Base-by-base conservation (phyloP, 2,329 filamentous ascomycete genomes). In the Exophiala lecanii-corni region DNA sequence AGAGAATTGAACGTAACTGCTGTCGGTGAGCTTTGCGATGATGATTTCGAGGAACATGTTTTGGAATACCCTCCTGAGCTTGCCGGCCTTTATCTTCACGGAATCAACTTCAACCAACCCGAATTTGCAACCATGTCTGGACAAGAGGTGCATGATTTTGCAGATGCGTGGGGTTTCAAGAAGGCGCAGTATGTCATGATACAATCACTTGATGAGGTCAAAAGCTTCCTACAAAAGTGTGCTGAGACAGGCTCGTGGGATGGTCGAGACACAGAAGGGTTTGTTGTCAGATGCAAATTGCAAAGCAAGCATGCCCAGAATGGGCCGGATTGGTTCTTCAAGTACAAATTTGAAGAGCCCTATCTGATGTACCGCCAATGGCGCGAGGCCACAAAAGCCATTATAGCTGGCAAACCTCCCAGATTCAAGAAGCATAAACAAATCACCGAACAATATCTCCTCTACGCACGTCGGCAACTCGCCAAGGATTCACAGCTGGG, bases 341-440 rank as follows among this genome's bases (percentile, higher is more conserved):
- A 98, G 67, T 98, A 89, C 78, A 98, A 98, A 69, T 98, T 98
- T 48, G 92, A 98, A 60, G 92, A 98, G 68, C 92, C 92, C 1
- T 98, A 98, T 62, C 71, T 98, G 48, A 94, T 98, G 88, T 98
- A 97, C 67, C 82, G 92, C 17, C 92, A 98, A 69, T 98, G 92
- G 92, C 82, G 92, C 50, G 92, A 98, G 68, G 94, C 86, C 62
- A 98, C 92, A 31, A 97, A 95, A 64, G 78, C 86, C 4, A 67
- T 97, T 44, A 96, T 98, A 54, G 60, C 75, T 1, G 84, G 84
- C 10, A 84, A 79, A 55, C 68, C 78, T 28, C 87, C 89, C 9
- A 84, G 76, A 53, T 85, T 78, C 69, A 89, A 81, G 69, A 97
- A 97, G 65, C 92, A 98, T 64, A 70, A 79, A 55, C 78, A 82